These are phyloP conservation scores for Bretziella fagacearum DNA, from an alignment of 2,329 filamentous ascomycete genomes.

Conservation along the genomic window DNA sequence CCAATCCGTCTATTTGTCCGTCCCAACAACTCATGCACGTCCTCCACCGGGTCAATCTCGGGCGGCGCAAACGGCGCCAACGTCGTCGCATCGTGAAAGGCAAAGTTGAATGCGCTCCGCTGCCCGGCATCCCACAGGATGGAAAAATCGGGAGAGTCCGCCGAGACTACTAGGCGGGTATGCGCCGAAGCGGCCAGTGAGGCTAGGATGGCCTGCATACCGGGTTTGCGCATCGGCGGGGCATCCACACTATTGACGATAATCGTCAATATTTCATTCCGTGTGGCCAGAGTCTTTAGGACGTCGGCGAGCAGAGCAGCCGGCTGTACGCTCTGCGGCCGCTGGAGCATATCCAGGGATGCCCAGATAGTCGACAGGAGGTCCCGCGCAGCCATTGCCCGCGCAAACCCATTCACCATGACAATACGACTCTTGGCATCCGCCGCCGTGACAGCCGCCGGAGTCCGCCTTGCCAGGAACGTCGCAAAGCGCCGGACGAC, in stretches of 20 bases:
- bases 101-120: slow-evolving; percentile 67
- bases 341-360: slow-evolving; percentile 37
- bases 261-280: slow-evolving; percentile 39
- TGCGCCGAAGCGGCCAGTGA: slow-evolving; percentile 57
- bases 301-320: slow-evolving; percentile 51
- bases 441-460: slow-evolving; percentile 19
- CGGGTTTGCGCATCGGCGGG: slow-evolving; percentile 51
- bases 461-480: slow-evolving; percentile 37
- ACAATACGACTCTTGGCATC: slow-evolving; percentile 43
- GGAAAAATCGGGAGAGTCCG: slow-evolving; percentile 74
- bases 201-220: slow-evolving; percentile 55
- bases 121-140: slow-evolving; percentile 78
- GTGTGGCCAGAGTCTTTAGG: slow-evolving; percentile 38
- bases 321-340: slow-evolving; percentile 43
- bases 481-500: slow-evolving; percentile 62
- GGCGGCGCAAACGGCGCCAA: slow-evolving; percentile 45
- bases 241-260: slow-evolving; percentile 81
- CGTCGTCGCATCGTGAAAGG: slow-evolving; percentile 90
- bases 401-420: slow-evolving; percentile 71
- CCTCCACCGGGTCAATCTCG: slow-evolving; percentile 74
- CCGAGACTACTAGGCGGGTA: slow-evolving; percentile 60
- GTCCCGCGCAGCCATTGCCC: slow-evolving; percentile 48
- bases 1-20: slow-evolving; percentile 63
- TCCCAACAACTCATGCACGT: slow-evolving; percentile 74
- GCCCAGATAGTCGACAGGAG: slow-evolving; percentile 51